phyloP scores from a whole-genome alignment of 2,329 filamentous ascomycete genomes.

The Aspergillus unguis region DNA sequence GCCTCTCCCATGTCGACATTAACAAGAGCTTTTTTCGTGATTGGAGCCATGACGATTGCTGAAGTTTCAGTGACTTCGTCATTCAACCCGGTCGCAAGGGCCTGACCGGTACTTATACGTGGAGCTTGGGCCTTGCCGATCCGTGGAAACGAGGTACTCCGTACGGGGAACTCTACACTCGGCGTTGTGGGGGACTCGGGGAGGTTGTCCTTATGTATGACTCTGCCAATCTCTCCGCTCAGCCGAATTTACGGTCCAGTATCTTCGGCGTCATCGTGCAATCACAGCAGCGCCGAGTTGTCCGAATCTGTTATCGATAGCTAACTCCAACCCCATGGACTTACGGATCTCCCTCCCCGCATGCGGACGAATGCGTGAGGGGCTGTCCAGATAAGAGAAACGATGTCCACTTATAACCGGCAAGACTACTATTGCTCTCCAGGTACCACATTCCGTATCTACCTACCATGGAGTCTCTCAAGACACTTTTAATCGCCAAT shows the following conservation, averaged over 20 bases:
- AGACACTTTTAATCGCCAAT: constrained; percentile 57
- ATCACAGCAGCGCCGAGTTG: background rate
- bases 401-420: background rate
- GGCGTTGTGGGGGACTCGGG: constrained; percentile 2
- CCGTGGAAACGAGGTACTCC: background rate
- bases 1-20: constrained; percentile 14
- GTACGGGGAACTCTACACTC: background rate
- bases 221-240: background rate
- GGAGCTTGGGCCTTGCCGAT: background rate
- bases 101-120: constrained; percentile 2
- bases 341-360: constrained; percentile 1
- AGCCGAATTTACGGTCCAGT: background rate
- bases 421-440: background rate
- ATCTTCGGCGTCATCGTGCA: constrained; percentile 7
- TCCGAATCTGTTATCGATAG: background rate
- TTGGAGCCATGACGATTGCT: constrained; percentile 8
- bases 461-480: constrained; percentile 38
- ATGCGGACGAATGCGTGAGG: background rate
- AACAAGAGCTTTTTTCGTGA: constrained; percentile 10
- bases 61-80: background rate
- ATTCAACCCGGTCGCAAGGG: background rate
- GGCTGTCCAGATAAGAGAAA: background rate
- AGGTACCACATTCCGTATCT: background rate
- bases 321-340: background rate
- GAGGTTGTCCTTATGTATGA: background rate